These are phyloP conservation scores for Angophora floribunda DNA, from an alignment of 345 rosid genomes.

Conservation along the genomic window DNA sequence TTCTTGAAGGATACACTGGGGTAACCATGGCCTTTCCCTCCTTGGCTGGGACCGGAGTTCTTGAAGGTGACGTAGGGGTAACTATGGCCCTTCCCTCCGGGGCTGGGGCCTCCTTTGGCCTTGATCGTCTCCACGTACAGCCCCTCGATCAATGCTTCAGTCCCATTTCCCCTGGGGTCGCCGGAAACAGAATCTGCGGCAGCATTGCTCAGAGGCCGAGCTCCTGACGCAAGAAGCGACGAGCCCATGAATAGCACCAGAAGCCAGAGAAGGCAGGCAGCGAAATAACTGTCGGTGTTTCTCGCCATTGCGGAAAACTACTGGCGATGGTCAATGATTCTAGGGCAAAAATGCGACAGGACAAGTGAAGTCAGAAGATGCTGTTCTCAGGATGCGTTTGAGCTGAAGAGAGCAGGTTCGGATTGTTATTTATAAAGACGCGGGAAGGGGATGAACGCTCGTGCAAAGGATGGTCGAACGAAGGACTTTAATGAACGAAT, in stretches of 20 bases:
- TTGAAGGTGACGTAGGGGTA: background rate
- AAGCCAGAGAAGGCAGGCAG: background rate
- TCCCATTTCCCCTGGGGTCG: background rate
- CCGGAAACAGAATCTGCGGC: background rate
- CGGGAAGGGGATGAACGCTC: background rate
- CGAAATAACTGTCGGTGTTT: background rate
- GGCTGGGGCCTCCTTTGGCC: constrained; percentile 21
- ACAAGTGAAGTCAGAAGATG: background rate
- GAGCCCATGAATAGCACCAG: background rate
- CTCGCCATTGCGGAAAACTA: constrained; percentile 3
- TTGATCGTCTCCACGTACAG: constrained; percentile 13
- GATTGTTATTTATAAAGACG: background rate
- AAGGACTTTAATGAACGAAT: background rate
- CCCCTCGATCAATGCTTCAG: constrained; percentile 1
- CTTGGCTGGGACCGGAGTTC: constrained; percentile 6
- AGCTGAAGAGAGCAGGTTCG: background rate
- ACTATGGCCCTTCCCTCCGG: constrained; percentile 4
- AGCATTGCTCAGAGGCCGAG: constrained; percentile 18
- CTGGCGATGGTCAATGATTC: background rate
- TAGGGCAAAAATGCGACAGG: background rate
- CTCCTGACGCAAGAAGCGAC: constrained; percentile 1
- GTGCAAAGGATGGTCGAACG: background rate
- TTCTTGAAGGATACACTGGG: background rate
- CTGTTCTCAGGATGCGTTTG: background rate
- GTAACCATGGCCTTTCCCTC: constrained; percentile 1